These are phyloP conservation scores for Malus domestica DNA, from an alignment of 306 rosid genomes.

Conservation along the genomic window ASM211411v1 NC_041803.1:257001-257500, in stretches of 20 bases:
- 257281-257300: conserved; percentile 27
- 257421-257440: conserved; percentile 68
- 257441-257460: conserved; percentile 56
- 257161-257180: not conserved
- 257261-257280: not conserved
- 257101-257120: conserved; percentile 33
- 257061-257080: conserved; percentile 32
- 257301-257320: conserved; percentile 48
- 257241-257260: not conserved
- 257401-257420: conserved; percentile 41
- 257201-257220: not conserved
- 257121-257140: conserved; percentile 56
- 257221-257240: not conserved
- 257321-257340: conserved; percentile 44
- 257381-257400: conserved; percentile 40
- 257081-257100: conserved; percentile 19
- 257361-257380: conserved; percentile 64
- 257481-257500: not conserved
- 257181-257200: not conserved
- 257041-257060: conserved; percentile 35
- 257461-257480: not conserved
- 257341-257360: conserved; percentile 57
- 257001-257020: conserved; percentile 85
- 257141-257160: not conserved
- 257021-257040: conserved; percentile 39